Conservation (phyloP, 768 basidiomycete genomes). For the Serendipita sp. region DNA sequence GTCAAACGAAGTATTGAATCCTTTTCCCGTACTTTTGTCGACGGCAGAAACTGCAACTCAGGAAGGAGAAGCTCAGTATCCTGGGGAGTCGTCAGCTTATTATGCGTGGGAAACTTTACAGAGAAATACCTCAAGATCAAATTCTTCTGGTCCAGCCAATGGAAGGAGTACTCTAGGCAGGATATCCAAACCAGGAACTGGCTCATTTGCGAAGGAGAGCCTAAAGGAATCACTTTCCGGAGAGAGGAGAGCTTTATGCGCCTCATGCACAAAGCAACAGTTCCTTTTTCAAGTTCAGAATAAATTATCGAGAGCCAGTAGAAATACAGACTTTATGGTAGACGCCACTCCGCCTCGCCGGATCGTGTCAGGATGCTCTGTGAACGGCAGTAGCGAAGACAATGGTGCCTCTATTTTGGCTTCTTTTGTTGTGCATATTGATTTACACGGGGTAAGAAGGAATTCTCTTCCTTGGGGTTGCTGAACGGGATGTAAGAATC, state of each 20-base stretch:
- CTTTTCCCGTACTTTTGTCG: constrained; percentile 66
- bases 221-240: constrained; percentile 41
- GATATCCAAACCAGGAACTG: constrained; percentile 64
- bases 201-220: constrained; percentile 39
- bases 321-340: constrained; percentile 55
- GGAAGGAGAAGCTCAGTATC: constrained; percentile 77
- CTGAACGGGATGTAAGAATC: neutral
- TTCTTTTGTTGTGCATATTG: constrained; percentile 28
- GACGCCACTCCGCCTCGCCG: constrained; percentile 77
- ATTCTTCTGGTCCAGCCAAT: constrained; percentile 87
- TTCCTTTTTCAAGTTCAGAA: constrained; percentile 33
- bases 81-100: constrained; percentile 22
- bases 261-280: constrained; percentile 52
- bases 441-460: constrained; percentile 53
- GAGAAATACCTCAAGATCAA: constrained; percentile 61
- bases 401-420: constrained; percentile 59
- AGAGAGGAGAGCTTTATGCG: constrained; percentile 55
- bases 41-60: constrained; percentile 74
- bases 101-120: neutral
- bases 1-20: constrained; percentile 63
- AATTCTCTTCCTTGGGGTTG: constrained; percentile 65
- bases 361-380: constrained; percentile 76
- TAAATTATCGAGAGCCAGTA: neutral
- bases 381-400: constrained; percentile 67
- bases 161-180: constrained; percentile 78